Evolutionary conservation across 2,329 filamentous ascomycete species (phyloP).

Genomic region (Lachnellula subtilissima): DNA sequence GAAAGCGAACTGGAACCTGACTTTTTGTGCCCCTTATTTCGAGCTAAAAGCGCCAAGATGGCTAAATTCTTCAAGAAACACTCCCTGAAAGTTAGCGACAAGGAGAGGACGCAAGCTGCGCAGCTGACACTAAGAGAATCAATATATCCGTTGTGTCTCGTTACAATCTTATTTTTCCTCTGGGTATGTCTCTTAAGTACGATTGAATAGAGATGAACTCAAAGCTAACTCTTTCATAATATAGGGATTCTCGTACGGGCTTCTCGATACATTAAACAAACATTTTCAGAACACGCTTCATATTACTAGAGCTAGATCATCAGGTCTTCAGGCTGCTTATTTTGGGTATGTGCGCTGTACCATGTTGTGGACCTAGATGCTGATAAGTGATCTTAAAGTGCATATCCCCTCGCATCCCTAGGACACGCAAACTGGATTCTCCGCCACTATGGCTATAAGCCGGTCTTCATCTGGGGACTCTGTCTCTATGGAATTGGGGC

Average conservation of each 20-base stretch:
- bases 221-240: constrained; percentile 49
- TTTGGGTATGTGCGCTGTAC: constrained; percentile 51
- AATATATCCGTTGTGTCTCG: constrained; percentile 60
- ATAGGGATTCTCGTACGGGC: constrained; percentile 83
- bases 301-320: constrained; percentile 52
- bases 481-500: constrained; percentile 68
- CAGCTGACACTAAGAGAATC: constrained; percentile 64
- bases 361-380: constrained; percentile 36
- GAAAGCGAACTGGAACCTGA: neutral
- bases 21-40: neutral
- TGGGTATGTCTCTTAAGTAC: constrained; percentile 44
- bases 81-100: constrained; percentile 31
- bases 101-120: constrained; percentile 48
- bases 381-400: constrained; percentile 62
- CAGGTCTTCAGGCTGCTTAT: constrained; percentile 60
- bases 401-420: constrained; percentile 66
- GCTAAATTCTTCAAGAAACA: constrained; percentile 16
- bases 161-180: constrained; percentile 61
- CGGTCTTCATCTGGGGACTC: constrained; percentile 64
- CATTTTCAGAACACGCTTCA: constrained; percentile 60
- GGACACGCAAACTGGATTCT: constrained; percentile 62
- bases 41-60: constrained; percentile 5
- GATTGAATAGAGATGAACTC: neutral
- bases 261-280: constrained; percentile 75
- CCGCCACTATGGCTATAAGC: constrained; percentile 58